Conservation (phyloP, 139 green algal genomes). For the Desmodesmus armatus region DNA sequence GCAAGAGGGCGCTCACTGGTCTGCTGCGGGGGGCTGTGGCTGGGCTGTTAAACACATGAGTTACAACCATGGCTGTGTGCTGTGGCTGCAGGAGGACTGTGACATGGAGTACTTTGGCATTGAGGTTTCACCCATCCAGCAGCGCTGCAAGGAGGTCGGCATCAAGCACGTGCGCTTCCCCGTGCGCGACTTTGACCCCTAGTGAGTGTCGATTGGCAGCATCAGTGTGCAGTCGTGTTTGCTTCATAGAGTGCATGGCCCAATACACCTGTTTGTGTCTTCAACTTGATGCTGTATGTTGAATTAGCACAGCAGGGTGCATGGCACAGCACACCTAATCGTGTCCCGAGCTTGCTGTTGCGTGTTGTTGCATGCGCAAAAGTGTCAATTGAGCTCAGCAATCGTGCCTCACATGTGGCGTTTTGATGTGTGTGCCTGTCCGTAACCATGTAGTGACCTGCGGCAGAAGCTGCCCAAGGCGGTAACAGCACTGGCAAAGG, state of each 20-base stretch:
- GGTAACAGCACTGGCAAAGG: conserved; percentile 63
- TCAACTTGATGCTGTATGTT: neutral
- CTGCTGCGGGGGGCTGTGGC: no score
- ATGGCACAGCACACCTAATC: no score
- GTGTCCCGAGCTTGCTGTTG: no score
- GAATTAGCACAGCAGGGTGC: no score
- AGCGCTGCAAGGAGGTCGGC: conserved; percentile 63
- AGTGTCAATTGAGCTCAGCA: no score
- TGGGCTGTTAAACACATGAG: no score
- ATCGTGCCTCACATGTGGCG: neutral
- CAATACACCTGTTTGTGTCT: neutral
- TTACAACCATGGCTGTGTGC: neutral
- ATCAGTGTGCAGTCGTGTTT: conserved; percentile 25
- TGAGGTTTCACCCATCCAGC: conserved; percentile 79
- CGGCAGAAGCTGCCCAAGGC: conserved; percentile 65
- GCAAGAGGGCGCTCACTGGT: no score
- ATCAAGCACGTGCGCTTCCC: conserved; percentile 78
- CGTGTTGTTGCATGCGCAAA: no score
- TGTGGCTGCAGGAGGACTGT: conserved; percentile 77
- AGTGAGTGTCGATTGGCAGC: no score
- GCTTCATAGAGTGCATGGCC: neutral
- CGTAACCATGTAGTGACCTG: no score
- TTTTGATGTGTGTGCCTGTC: neutral
- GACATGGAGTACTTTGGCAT: conserved; percentile 93
- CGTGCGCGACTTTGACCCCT: conserved; percentile 94